These are phyloP conservation scores for Porcisia deanei DNA, from an alignment of 208 protist species.

Conservation along the genomic window DNA sequence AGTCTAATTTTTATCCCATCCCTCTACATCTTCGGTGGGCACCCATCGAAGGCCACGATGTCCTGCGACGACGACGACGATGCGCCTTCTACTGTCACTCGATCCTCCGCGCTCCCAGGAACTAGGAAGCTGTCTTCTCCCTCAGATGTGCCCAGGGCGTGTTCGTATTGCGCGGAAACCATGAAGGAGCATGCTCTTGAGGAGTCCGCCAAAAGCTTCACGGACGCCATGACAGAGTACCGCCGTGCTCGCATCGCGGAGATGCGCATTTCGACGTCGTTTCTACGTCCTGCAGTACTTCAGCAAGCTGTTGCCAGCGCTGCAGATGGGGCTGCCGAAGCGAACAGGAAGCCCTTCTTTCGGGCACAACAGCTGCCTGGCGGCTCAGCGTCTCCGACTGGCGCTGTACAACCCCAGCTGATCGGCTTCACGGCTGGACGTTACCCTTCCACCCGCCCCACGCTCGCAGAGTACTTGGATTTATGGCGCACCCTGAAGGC, in stretches of 20 bases:
- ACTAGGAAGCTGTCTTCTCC: background rate
- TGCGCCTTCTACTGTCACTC: background rate
- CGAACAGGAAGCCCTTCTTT: background rate
- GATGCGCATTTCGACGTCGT: conserved; percentile 23
- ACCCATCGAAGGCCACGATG: background rate
- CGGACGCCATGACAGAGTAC: conserved; percentile 8
- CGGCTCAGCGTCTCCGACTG: background rate
- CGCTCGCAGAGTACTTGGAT: conserved; percentile 28
- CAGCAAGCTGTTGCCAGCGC: conserved; percentile 9
- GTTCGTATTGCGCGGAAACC: background rate
- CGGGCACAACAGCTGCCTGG: background rate
- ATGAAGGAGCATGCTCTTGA: conserved; percentile 1
- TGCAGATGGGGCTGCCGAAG: background rate
- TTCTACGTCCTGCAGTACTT: conserved; percentile 26
- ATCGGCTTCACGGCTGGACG: conserved; percentile 23
- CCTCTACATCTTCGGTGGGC: conserved; percentile 1
- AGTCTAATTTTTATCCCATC: background rate
- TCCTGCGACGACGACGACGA: background rate
- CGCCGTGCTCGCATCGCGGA: conserved; percentile 7
- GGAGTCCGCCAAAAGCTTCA: conserved; percentile 5
- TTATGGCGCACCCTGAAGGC: conserved; percentile 31
- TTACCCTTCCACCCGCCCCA: conserved; percentile 3
- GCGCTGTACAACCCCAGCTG: conserved; percentile 7
- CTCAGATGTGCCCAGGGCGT: background rate
- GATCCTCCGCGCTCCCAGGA: background rate